Conservation (phyloP, 73 alveolate species). For the Paramecium caudatum region DNA sequence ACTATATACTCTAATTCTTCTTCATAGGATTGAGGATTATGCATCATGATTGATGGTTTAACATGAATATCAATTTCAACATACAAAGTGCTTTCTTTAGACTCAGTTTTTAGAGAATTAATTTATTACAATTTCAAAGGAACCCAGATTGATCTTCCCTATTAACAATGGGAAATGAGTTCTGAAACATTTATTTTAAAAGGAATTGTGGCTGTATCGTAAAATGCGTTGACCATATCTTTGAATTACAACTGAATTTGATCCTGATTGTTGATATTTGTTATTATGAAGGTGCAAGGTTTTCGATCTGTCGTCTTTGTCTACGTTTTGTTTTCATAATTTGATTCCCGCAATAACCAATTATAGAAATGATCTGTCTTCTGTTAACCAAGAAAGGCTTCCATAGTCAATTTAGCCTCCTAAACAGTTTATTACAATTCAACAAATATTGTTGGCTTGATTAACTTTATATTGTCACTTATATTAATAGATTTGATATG, state of each 20-base stretch:
- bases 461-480: background rate
- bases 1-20: slow-evolving; percentile 38
- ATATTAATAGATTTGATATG: slow-evolving; percentile 44
- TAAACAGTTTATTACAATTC: background rate
- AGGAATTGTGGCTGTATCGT: slow-evolving; percentile 30
- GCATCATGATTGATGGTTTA: slow-evolving; percentile 27
- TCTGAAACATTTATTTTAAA: background rate
- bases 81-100: slow-evolving; percentile 5
- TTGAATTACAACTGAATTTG: background rate
- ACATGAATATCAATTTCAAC: slow-evolving; percentile 54
- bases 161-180: background rate
- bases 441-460: background rate
- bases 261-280: background rate
- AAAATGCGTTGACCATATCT: slow-evolving; percentile 59
- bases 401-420: slow-evolving; percentile 17
- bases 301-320: background rate
- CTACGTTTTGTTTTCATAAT: background rate
- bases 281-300: slow-evolving; percentile 12
- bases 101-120: slow-evolving; percentile 1
- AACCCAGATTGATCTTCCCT: slow-evolving; percentile 59
- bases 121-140: slow-evolving; percentile 16
- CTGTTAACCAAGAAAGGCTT: slow-evolving; percentile 40
- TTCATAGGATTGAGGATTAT: background rate
- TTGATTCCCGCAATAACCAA: slow-evolving; percentile 28
- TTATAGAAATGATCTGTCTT: slow-evolving; percentile 53